Evolutionary conservation across 352 stramenopile genomes (phyloP).

Genomic region (Globisporangium cederbergense): DNA sequence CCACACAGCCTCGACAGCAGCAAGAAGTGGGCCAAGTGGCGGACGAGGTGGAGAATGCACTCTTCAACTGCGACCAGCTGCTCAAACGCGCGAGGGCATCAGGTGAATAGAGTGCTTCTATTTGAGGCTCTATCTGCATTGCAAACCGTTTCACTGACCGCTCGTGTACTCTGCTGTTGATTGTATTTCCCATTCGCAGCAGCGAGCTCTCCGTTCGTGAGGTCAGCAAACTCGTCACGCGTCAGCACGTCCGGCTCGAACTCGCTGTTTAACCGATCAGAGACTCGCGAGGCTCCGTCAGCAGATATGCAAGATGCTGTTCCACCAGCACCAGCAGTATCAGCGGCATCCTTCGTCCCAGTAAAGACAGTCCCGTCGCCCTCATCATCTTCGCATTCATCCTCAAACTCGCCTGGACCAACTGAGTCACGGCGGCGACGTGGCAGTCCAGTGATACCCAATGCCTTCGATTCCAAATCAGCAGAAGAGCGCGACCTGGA

Average conservation of each 20-base stretch:
- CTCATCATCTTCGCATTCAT: neutral
- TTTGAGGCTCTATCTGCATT: neutral
- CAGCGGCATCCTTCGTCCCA: neutral
- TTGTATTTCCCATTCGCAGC: neutral
- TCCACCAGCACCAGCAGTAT: neutral
- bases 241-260: neutral
- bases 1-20: constrained; percentile 19
- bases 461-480: constrained; percentile 10
- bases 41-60: constrained; percentile 50
- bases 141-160: constrained; percentile 10
- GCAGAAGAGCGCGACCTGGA: constrained; percentile 26
- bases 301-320: neutral
- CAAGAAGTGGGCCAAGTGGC: constrained; percentile 40
- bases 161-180: no score
- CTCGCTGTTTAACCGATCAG: neutral
- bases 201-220: neutral
- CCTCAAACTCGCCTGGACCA: neutral
- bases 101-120: neutral
- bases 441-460: constrained; percentile 2
- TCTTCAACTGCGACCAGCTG: constrained; percentile 51
- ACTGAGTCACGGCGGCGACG: neutral
- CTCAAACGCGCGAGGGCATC: constrained; percentile 22
- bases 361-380: neutral
- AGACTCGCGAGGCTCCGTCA: neutral
- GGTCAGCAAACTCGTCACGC: neutral